A percentile compares a stretch with the other conserved stretches of the same genome.
Evolutionary conservation across 225 moss, liverwort and hornwort genomes (phyloP).

Genomic region (Lunularia cruciata): DNA sequence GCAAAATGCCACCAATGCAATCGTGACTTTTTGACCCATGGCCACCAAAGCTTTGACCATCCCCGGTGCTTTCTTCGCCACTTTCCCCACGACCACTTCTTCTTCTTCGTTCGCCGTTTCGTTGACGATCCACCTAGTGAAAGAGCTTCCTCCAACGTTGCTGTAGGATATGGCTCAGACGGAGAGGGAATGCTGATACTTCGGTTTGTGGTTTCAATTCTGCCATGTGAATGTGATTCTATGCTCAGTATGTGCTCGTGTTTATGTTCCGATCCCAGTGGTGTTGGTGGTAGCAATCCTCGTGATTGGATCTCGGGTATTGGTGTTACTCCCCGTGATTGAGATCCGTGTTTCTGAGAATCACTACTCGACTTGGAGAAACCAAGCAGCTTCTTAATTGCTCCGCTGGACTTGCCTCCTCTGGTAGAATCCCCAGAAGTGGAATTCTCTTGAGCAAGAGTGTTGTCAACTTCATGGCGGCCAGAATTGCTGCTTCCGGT

Average conservation of each 20-base stretch:
- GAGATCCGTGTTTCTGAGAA: neutral
- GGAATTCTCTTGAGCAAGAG: neutral
- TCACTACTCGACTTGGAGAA: neutral
- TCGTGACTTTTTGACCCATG: slow-evolving; percentile 17
- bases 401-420: slow-evolving; percentile 3
- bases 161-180: neutral
- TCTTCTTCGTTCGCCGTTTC: neutral
- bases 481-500: neutral
- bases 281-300: neutral
- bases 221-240: neutral
- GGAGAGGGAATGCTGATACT: neutral
- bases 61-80: slow-evolving; percentile 2
- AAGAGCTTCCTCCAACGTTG: neutral
- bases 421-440: neutral
- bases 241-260: neutral
- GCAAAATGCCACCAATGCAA: slow-evolving; percentile 20
- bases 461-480: neutral
- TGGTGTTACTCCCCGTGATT: neutral
- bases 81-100: neutral
- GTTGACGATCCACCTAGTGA: neutral
- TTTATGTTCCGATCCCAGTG: neutral
- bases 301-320: neutral
- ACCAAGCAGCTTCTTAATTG: neutral
- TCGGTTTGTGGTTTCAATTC: neutral
- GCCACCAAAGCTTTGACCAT: neutral